Base-by-base conservation (phyloP, 768 basidiomycete genomes). In the Suillus clintonianus region DNA sequence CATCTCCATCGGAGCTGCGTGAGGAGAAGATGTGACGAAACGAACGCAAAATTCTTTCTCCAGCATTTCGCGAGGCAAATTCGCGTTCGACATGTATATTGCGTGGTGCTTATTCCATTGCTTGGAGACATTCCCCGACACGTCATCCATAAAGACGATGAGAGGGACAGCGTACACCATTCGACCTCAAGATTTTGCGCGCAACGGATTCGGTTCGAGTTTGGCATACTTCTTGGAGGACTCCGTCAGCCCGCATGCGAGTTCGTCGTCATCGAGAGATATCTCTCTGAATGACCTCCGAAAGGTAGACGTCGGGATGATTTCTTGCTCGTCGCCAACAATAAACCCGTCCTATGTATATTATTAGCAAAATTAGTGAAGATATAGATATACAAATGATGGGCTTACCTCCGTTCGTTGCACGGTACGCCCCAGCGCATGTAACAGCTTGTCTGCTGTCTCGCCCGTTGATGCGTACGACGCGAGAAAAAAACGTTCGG, bases 21-120 rank as follows among this genome's bases (percentile, higher is more conserved):
- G n/a, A 0, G 79, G 78, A 8, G 77, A 81, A 0, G 68, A 65
- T 0, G 73, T 61, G 7, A 79, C 61, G 63, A 78, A 80, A 0
- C 57, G 65, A 11, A 80, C 54, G 36, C 55, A 62, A 19, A 68
- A 74, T 39, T 77, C 75, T 39, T 78, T 71, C 42, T 81, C 73
- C 0, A 81, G 39, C 30, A 72, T 67, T 34, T 69, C 39, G 0
- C 69, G 64, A 2, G 76, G 77, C 4, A 81, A 41, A 8, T 51
- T 62, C 0, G 61, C 76, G 63, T 80, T 78, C 0, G 71, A 77
- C 58, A 78, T 64, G 24, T 80, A 81, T 0, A 71, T 62, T 0
- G 71, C 66, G 15, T 76, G 71, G 37, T 80, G 76, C 34, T 76
- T 75, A 43, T 81, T 77, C 75, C 76, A 81, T 34, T 79, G 78